Percentiles rank a stretch among this genome's conserved stretches.
phyloP scores from a whole-genome alignment of 2,329 filamentous ascomycete genomes.

The Fusarium verticillioides region DNA sequence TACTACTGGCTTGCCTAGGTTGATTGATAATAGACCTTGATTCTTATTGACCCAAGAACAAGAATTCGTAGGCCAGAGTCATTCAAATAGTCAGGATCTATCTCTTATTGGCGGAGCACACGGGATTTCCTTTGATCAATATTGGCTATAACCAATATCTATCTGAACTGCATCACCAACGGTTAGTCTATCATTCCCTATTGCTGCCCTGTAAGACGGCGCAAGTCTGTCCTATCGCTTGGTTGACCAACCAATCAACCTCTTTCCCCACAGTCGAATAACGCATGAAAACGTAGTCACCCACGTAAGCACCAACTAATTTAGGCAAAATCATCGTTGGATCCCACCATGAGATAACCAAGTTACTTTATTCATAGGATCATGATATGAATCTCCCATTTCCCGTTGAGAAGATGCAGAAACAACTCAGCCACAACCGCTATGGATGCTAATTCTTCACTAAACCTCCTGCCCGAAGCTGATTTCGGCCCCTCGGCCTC shows the following conservation, averaged over 20 bases:
- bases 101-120: background rate
- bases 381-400: background rate
- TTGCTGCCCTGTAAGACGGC: background rate
- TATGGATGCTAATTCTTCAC: background rate
- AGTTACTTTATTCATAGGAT: background rate
- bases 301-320: background rate
- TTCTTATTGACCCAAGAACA: background rate
- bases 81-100: background rate
- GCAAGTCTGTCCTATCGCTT: background rate
- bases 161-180: background rate
- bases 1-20: background rate
- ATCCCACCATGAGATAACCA: background rate
- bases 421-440: no score
- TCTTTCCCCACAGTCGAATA: background rate
- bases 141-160: background rate
- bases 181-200: background rate
- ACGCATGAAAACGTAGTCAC: background rate
- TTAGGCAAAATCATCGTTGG: background rate
- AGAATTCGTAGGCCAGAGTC: background rate
- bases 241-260: background rate
- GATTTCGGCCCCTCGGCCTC: constrained; percentile 10
- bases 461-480: background rate
- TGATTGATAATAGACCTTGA: background rate
- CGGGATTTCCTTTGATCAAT: no score
- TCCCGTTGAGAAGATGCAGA: background rate